These are phyloP conservation scores for Ecytonucleospora hepatopenaei DNA, from an alignment of 371 early-diverging fungal genomes.

Conservation along the genomic window DNA sequence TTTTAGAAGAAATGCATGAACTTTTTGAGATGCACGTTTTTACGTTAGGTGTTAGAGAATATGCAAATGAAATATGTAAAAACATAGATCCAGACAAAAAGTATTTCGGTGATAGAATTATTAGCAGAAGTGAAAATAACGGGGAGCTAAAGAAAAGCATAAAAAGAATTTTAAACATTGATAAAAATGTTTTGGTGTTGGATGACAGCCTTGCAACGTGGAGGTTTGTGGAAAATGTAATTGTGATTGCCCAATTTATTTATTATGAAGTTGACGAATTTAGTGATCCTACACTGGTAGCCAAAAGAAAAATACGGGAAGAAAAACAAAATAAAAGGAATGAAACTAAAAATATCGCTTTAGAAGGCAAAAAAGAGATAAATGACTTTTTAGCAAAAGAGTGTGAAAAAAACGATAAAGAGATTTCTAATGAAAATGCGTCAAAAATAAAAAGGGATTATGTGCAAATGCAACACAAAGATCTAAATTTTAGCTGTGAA, in stretches of 20 bases:
- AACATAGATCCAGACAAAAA: slow-evolving; percentile 71
- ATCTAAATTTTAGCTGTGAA: too few relatives aligned
- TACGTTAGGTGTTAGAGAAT: slow-evolving; percentile 88
- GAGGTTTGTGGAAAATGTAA: slow-evolving; percentile 58
- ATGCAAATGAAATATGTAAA: slow-evolving; percentile 74
- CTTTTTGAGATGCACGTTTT: slow-evolving; percentile 82
- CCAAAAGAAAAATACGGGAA: too few relatives aligned
- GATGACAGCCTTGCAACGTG: slow-evolving; percentile 96
- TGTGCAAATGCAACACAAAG: too few relatives aligned
- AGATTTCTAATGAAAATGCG: too few relatives aligned
- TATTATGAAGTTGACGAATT: slow-evolving; percentile 45
- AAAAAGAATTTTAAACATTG: slow-evolving; percentile 70
- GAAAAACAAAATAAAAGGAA: too few relatives aligned
- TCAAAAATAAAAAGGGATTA: too few relatives aligned
- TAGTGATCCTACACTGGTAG: slow-evolving; percentile 46
- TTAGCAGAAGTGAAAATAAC: slow-evolving; percentile 72
- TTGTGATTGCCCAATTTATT: slow-evolving; percentile 48
- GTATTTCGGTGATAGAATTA: slow-evolving; percentile 73
- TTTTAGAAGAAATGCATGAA: slow-evolving; percentile 62
- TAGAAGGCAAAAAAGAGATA: too few relatives aligned
- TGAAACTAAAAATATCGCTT: too few relatives aligned
- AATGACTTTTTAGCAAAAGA: too few relatives aligned
- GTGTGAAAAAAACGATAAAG: too few relatives aligned
- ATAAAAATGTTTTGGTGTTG: slow-evolving; percentile 84
- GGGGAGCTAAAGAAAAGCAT: slow-evolving; percentile 67